phyloP scores from a whole-genome alignment of 2,329 filamentous ascomycete species.

The Amesomyces nigricolor region DNA sequence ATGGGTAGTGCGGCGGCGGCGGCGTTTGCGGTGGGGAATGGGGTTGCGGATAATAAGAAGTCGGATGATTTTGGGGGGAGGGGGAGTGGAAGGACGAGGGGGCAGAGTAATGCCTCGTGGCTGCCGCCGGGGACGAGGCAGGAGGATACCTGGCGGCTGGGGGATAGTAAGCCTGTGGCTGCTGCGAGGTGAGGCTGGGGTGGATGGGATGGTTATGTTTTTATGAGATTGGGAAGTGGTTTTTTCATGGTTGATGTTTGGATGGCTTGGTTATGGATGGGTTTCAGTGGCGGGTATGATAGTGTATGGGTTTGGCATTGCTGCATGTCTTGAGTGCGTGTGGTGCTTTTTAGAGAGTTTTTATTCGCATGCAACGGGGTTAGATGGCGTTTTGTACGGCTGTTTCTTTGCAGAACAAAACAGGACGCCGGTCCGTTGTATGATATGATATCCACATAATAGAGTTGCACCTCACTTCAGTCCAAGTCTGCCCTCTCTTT shows the following conservation, averaged over 20 bases:
- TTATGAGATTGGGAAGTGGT: neutral
- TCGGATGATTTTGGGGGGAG: conserved; percentile 42
- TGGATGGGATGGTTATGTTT: neutral
- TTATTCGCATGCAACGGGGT: conserved; percentile 5
- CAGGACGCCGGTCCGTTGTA: conserved; percentile 3
- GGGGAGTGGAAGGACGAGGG: conserved; percentile 34
- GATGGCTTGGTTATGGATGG: neutral
- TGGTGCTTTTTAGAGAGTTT: neutral
- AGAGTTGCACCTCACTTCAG: neutral
- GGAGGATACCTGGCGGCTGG: conserved; percentile 69
- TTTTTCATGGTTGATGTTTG: conserved; percentile 4
- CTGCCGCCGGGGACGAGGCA: conserved; percentile 75
- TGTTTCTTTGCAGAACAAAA: neutral
- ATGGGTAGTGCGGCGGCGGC: conserved; percentile 10
- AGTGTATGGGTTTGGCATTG: conserved; percentile 1
- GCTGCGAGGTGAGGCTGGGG: conserved; percentile 13
- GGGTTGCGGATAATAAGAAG: conserved; percentile 46
- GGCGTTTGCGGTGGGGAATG: conserved; percentile 1
- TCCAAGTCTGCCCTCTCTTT: no score
- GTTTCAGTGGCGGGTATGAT: neutral
- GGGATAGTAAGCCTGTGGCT: conserved; percentile 29
- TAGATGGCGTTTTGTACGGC: conserved; percentile 10
- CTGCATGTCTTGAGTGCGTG: neutral
- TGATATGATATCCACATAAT: neutral
- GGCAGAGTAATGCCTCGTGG: conserved; percentile 52